These are phyloP conservation scores for Yamadazyma pseudoaaseri DNA, from an alignment of 1,139 yeast genomes.

Conservation along the genomic window DNA sequence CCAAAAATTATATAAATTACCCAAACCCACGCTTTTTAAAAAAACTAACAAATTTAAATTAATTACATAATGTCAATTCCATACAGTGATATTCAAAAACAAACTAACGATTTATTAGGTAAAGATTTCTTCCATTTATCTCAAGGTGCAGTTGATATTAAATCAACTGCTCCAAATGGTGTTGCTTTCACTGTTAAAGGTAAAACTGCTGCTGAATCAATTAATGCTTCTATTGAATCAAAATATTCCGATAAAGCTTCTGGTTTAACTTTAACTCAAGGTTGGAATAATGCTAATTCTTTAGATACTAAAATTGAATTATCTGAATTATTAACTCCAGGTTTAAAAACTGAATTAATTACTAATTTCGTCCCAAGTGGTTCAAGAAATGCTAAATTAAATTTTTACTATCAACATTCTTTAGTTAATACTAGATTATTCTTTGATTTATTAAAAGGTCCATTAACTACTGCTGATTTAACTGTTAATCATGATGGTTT, in stretches of 20 bases:
- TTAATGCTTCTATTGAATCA: conserved; percentile 89
- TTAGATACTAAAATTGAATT: conserved; percentile 93
- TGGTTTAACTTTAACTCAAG: conserved; percentile 93
- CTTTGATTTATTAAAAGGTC: conserved; percentile 94
- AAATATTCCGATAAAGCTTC: conserved; percentile 91
- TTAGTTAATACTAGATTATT: conserved; percentile 92
- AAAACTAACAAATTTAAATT: conserved; percentile 2
- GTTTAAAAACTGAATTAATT: conserved; percentile 89
- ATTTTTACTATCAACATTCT: conserved; percentile 90
- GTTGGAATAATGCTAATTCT: conserved; percentile 95
- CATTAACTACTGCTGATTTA: conserved; percentile 91
- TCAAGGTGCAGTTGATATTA: conserved; percentile 84
- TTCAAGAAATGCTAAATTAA: conserved; percentile 86
- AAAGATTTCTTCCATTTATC: conserved; percentile 92
- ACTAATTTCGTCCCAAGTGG: conserved; percentile 88
- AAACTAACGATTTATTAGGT: conserved; percentile 84
- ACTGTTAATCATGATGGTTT: conserved; percentile 95
- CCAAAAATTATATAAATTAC: conserved; percentile 6
- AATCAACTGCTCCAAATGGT: conserved; percentile 95
- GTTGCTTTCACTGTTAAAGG: conserved; percentile 95
- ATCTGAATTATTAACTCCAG: conserved; percentile 90
- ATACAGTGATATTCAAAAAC: conserved; percentile 86
- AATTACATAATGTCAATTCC: conserved; percentile 38
- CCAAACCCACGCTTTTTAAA: conserved; percentile 6
- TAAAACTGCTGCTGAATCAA: conserved; percentile 78